Evolutionary conservation across 805 yeast species (phyloP), one percentile per base, ranked within the genome.

Genomic region (Spathaspora boniae): DNA sequence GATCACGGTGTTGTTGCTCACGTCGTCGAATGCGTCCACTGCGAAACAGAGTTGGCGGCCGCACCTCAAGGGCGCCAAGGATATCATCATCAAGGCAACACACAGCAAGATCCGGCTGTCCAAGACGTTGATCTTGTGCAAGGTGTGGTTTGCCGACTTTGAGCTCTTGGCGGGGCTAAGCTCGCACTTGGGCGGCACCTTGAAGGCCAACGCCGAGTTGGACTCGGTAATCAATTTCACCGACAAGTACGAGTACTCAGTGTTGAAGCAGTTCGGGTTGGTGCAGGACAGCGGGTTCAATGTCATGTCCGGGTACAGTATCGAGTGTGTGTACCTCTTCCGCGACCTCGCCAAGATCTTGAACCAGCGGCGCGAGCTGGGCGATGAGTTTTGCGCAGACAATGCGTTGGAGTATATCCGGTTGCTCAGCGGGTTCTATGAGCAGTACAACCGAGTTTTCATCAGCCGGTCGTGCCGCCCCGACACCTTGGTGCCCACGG

Each of bases 31-130:
- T 42, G 81, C 83, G 0, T 56, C 74, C 4, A 72, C 76, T 4
- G 59, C 68, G 9, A 65, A 68, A 34, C 73, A 72, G 40, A 69
- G 72, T 41, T 80, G 86, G 86, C 62, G 82, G 40, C 76, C 82
- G 1, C 86, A 80, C 56, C 54, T 80, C 14, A 55, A 72, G 40
- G 85, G 83, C 2, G 85, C 84, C 0, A 79, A 78, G 44, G 82
- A 76, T 39, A 53, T 80, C 11, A 58, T 81, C 8, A 54, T 77
- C 32, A 77, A 74, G 42, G 46, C 57, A 1, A 31, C 48, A 11
- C 52, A 48, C 22, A 42, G 48, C 46, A 36, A 51, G 58, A 33
- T 46, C 29, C 26, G 41, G 11, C 38, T 33, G 18, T 62, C 77
- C 3, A 62, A 63, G 24, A 64, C 72, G 0, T 48, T 77, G 25